Base-by-base conservation (phyloP, 768 basidiomycete genomes). In the Polyporus arcularius region DNA sequence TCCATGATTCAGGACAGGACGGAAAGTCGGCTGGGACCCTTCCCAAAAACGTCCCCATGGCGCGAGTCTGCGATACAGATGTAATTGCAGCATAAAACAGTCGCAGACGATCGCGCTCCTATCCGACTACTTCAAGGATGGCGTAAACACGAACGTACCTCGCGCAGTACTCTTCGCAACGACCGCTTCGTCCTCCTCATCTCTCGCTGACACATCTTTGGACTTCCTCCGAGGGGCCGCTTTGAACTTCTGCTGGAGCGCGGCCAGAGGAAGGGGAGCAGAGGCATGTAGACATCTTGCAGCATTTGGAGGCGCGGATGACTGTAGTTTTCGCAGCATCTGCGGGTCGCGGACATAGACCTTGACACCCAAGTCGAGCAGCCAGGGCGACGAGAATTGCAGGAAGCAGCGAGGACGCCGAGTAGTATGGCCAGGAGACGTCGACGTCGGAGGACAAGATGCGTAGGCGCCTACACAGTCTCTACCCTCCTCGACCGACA, bases 321-420 rank as follows among this genome's bases (percentile, higher is more conserved):
- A 40, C 45, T 58, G 57, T 12, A 63, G 54, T 63, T 56, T 63
- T 51, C 62, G 62, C 53, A 58, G 26, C 62, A 63, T 63, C 49
- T 63, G 57, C 57, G 21, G 8, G 11, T 35, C 18, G 42, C 48
- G 31, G 51, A 59, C 62, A 63, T 63, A 31, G 54, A 56, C 30
- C 16, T 43, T 12, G 40, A 43, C 16, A n/a, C 14, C 18, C 21
- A 47, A 47, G 21, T 6, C 18, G 28, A 14, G 6, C 8, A 47
- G 46, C 12, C 14, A 15, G 42, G 4, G 42, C 4, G 18, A 14
- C 42, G 6, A 14, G 42, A 4, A 15, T 14, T 43, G 42, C 5
- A 43, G 5, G 42, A 15, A 5, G 42, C 6, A 15, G 15, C 6
- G 15, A 43, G 42, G 18, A 43, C 6, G 15, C 4, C 4, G 18